Percentiles rank a stretch among this genome's conserved stretches.
phyloP scores from a whole-genome alignment of 208 protist species.

The Trypanosoma platydactyli region DNA sequence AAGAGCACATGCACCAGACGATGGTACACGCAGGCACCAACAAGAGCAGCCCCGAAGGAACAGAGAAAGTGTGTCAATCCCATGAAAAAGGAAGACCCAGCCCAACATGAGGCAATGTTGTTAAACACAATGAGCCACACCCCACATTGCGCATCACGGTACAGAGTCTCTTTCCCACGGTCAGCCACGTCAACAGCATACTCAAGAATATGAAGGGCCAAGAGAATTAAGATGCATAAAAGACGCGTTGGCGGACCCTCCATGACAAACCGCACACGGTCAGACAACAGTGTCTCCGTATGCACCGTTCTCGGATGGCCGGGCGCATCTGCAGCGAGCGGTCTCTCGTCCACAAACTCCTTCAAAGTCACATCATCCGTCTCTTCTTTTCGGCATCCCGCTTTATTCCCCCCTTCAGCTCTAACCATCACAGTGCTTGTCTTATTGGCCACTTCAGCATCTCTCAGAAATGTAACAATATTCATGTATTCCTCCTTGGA shows the following conservation, averaged over 20 bases:
- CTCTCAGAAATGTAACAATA: constrained; percentile 30
- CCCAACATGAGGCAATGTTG: constrained; percentile 32
- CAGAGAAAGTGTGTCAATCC: constrained; percentile 30
- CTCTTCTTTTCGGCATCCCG: too few relatives aligned
- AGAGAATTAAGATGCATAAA: constrained; percentile 22
- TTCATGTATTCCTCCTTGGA: constrained; percentile 5
- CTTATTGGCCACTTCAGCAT: background rate
- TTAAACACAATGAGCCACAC: constrained; percentile 36
- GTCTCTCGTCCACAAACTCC: too few relatives aligned
- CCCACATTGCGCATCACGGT: constrained; percentile 22
- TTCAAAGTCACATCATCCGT: too few relatives aligned
- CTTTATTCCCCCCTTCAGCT: background rate
- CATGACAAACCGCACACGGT: constrained; percentile 26
- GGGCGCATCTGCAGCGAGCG: background rate
- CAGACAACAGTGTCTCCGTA: constrained; percentile 16
- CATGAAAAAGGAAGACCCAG: constrained; percentile 44
- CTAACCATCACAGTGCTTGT: background rate
- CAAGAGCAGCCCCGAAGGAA: constrained; percentile 16
- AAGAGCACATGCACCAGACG: constrained; percentile 20
- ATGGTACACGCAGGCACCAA: constrained; percentile 23
- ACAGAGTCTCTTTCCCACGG: constrained; percentile 7
- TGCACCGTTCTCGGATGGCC: background rate
- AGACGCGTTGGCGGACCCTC: constrained; percentile 33
- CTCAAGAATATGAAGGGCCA: constrained; percentile 30
- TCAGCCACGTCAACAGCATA: constrained; percentile 32